Base-by-base conservation (phyloP, 1,139 yeast species). In the Sugiyamaella paludigena region DNA sequence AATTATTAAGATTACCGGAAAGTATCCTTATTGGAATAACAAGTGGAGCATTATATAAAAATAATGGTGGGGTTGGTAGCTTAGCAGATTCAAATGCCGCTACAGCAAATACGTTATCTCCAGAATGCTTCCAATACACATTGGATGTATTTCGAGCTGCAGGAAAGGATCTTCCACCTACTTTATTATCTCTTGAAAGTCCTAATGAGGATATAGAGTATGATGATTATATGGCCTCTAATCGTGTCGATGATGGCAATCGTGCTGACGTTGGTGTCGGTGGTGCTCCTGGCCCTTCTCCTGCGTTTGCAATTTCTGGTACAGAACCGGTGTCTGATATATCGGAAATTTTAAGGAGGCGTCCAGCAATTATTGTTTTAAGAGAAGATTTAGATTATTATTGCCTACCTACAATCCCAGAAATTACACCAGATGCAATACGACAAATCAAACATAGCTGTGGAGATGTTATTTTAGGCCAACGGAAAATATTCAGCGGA, bases 361-460 rank as follows among this genome's bases (percentile, higher is more conserved):
- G 88, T 59, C 98, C 98, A 0, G 88, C 96, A 0, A 84, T 94
- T 40, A 89, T 94, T 52, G 97, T 92, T 3, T 74, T 94, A 49
- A 76, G 97, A 54, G 99, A 94, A 67, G 98, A 94, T 66, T 75
- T 94, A 58, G 98, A 94, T 65, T 94, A 80, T 69, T 94, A 91
- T 67, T 87, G 95, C 51, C 82, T 92, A 27, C 95, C 97, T 0
- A 35, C 48, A 30, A 52, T 58, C 15, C 55, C 63, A 8, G 67
- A 62, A 15, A 49, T 58, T 11, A 41, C 61, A 2, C 49, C 51
- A 8, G 63, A 58, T 6, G 58, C 54, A 31, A 82, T 89, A 77
- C 77, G 79, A 58, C 73, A 74, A 40, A 72, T 91, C 52, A 91
- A 91, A 66, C 65, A 78, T 41, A 78, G 79, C 53, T 94, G 89